Evolutionary conservation across 306 rosid species (phyloP).

Genomic region (Prunus padus): DNA sequence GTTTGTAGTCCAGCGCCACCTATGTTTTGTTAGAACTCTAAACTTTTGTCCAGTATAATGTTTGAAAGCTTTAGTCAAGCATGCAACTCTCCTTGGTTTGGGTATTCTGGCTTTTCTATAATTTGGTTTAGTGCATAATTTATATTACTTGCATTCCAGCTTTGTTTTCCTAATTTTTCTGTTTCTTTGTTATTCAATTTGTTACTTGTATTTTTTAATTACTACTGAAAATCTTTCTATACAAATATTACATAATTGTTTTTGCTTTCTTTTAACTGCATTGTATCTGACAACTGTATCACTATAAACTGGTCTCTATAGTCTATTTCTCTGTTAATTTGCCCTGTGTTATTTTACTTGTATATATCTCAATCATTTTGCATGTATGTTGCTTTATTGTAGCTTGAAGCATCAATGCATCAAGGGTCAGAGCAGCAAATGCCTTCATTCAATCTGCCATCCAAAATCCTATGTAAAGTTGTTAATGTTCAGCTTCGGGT

Average conservation of each 20-base stretch:
- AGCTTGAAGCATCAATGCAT: conserved; percentile 99
- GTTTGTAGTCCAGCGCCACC: neutral
- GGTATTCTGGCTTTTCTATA: neutral
- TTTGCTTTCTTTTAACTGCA: neutral
- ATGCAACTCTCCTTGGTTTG: neutral
- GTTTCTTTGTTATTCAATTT: neutral
- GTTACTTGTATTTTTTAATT: neutral
- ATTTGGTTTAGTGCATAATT: neutral
- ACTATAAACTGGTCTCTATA: neutral
- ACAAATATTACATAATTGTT: neutral
- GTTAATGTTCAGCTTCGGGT: conserved; percentile 88
- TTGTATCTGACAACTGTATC: neutral
- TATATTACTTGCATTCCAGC: neutral
- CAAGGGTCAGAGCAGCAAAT: conserved; percentile 91
- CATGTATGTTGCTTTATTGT: conserved; percentile 16
- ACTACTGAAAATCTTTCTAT: neutral
- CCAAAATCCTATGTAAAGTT: conserved; percentile 89
- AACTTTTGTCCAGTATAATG: neutral
- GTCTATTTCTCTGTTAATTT: neutral
- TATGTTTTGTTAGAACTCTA: neutral
- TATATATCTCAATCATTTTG: neutral
- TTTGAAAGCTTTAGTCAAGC: neutral
- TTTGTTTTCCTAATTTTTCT: neutral
- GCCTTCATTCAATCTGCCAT: conserved; percentile 90
- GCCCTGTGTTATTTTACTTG: conserved; percentile 5